Conservation (phyloP, 192 early-diverging fungal genomes). For the Funneliformis geosporum region DNA sequence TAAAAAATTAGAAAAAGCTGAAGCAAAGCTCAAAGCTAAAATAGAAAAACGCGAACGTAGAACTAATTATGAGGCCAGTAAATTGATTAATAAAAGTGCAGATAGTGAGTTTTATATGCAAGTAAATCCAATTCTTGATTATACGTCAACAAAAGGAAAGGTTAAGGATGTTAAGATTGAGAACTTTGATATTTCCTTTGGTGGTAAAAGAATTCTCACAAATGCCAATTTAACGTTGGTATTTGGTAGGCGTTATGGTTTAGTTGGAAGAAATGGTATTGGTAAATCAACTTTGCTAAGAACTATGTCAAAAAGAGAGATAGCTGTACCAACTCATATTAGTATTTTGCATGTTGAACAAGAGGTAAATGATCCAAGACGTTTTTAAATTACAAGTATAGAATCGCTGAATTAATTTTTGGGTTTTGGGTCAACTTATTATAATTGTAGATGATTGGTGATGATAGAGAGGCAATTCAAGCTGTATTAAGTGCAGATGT, state of each 20-base stretch:
- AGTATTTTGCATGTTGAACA: constrained; percentile 97
- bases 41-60: constrained; percentile 75
- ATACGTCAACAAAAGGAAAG: constrained; percentile 75
- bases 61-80: constrained; percentile 75
- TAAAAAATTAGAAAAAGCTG: constrained; percentile 87
- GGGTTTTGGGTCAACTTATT: constrained; percentile 8
- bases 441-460: constrained; percentile 77
- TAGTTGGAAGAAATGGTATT: constrained; percentile 92
- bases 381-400: neutral
- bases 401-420: neutral
- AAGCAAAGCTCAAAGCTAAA: constrained; percentile 90
- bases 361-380: constrained; percentile 57
- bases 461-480: constrained; percentile 80
- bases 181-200: constrained; percentile 95
- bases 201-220: constrained; percentile 90
- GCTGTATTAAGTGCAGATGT: constrained; percentile 93
- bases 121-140: constrained; percentile 89
- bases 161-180: constrained; percentile 96
- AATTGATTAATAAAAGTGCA: constrained; percentile 65
- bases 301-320: constrained; percentile 80
- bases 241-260: constrained; percentile 91
- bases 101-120: constrained; percentile 75
- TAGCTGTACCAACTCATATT: constrained; percentile 87
- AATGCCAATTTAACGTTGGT: constrained; percentile 80
- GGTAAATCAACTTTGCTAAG: constrained; percentile 82